Base-by-base conservation (phyloP, 441 rosid species). In the Populus hybrid region DNA sequence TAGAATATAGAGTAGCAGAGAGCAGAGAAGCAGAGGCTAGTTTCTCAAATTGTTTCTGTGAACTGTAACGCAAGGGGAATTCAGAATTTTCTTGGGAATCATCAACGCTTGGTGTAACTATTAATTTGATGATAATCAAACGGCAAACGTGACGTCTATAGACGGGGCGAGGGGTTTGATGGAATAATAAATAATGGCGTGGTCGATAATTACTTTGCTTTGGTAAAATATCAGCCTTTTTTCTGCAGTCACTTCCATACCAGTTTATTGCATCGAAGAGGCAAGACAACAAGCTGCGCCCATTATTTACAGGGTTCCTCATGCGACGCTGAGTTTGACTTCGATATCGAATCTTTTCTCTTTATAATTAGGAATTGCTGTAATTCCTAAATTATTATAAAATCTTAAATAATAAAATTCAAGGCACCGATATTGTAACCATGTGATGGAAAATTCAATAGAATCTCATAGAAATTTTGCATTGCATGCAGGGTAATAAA, bases 61-160 rank as follows among this genome's bases (percentile, higher is more conserved):
- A 14, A 28, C 10, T 0, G 36, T 38, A 35, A 36, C 63, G 63
- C 9, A 8, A 21, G 18, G 38, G 21, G 38, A 66, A 74, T 40
- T 10, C 63, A 40, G 77, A 66, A 65, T 74, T 74, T 74, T 74
- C 36, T 66, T 20, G 77, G 75, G 77, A 74, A 12, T 65, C 77
- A 74, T 74, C 70, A 64, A 20, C 11, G 2, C 7, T 8, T 24
- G 68, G 68, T 21, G 68, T 11, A 8, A 10, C 14, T 8, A 24
- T 24, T 24, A 65, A 10, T 4, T 10, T 20, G 18, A 16, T 24
- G 70, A 0, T 2, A 3, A 2, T 65, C 34, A 4, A 10, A 11
- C 34, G 69, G 69, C 23, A 34, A 65, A 10, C 30, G 14, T 23
- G 26, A 11, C 16, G 28, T 65, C 6, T 4, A 46, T 46, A 6